Base-by-base conservation (phyloP, 2,329 filamentous ascomycete species). In the Mycocentrospora acerina region DNA sequence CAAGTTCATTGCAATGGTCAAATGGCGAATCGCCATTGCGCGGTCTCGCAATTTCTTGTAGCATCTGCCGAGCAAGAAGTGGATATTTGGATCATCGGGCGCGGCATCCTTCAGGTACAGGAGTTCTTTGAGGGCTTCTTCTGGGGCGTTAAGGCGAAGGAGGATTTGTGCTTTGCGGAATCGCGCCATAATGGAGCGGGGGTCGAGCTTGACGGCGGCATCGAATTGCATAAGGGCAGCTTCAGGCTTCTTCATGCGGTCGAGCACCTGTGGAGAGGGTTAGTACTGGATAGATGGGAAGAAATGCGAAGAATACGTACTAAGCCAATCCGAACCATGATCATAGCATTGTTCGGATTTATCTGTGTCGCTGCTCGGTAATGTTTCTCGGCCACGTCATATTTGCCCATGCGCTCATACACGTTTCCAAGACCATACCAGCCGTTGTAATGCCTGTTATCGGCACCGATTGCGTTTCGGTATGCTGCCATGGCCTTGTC, bases 361-460 rank as follows among this genome's bases (percentile, higher is more conserved):
- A 98, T 95, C 28, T 78, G 75, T 10, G 88, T 85, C 2, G 93
- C 93, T 14, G 88, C 86, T 43, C 88, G 82, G 73, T 94, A 98
- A 71, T 98, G 91, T 41, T 85, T 83, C 59, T 94, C 88, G 2
- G 93, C 91, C 64, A 93, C 88, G 46, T 95, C 88, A 55, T 88
- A 90, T 64, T 89, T 90, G 59, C 90, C 90, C 57, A 94, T 80
- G 60, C 90, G 91, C 67, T 95, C 88, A 58, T 91, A 93, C 2
- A 95, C 90, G 24, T 72, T 77, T 7, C 80, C 81, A n/a, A 85
- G 68, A 14, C 93, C 93, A 64, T 97, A 98, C 80, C 94, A 97
- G n/a, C 91, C 93, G 62, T 96, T 95, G 73, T 97, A 98, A 64
- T 96, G 91, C 14, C 91, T 83, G 38, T 80, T 82, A 59, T 98